Evolutionary conservation across 2,329 filamentous ascomycete genomes (phyloP), one percentile per base, ranked within the genome.

Genomic region (Trichoderma hamatum): DNA sequence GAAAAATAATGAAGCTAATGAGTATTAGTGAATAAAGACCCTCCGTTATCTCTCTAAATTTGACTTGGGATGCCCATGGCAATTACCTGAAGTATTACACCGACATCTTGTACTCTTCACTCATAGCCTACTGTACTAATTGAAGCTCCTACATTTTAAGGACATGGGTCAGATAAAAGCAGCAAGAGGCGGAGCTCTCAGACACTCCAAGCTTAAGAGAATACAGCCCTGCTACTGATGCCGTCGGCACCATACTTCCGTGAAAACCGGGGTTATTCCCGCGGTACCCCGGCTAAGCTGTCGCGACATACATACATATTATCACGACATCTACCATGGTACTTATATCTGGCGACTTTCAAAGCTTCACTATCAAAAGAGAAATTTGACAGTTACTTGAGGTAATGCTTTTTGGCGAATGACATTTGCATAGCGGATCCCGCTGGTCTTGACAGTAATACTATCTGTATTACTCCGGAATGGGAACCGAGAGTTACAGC

Each of bases 161-260:
- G 26, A 26, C 61, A 64, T 64, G 61, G 30, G 14, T 9, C 11
- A n/a, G 32, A n/a, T 64, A 54, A 64, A 64, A 64, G 61, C 61
- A 49, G 61, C 61, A 52, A 28, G 61, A 9, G n/a, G 61, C 54
- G 30, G 49, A 32, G 61, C 26, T 54, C 39, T 13, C 19, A 39
- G 24, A 7, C 10, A 11, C 5, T 26, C 26, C 28, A 28, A 30
- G 36, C 16, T 5, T 26, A 21, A 3, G 14, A 39, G 9, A 30
- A 9, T 2, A 19, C 16, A 46, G 39, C 9, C 3, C 43, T 46
- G 9, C 5, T n/a, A n/a, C n/a, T n/a, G n/a, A n/a, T n/a, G n/a
- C n/a, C 43, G 19, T 64, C 61, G 61, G 61, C 61, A 64, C 14
- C 21, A 28, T 16, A 49, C 10, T 64, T 30, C 61, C 61, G 61